Percentiles rank a stretch among this genome's conserved stretches.
Conservation (phyloP, 495 filamentous ascomycete species). For the Melanomma pulvis-pyrius region DNA sequence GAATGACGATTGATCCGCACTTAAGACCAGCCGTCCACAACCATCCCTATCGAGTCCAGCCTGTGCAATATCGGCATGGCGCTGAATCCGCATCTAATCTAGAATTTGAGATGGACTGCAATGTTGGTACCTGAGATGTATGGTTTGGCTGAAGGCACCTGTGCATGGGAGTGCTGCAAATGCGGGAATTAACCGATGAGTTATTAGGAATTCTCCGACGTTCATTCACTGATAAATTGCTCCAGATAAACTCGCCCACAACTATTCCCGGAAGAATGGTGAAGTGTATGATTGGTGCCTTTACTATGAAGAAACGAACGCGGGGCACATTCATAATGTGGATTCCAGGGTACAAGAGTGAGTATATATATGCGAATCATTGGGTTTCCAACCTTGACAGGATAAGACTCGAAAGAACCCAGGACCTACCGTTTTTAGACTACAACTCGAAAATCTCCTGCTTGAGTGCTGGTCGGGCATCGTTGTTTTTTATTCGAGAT, state of each 20-base stretch:
- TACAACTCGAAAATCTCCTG: slow-evolving; percentile 14
- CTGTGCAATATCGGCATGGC: neutral
- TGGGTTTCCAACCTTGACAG: too few relatives aligned
- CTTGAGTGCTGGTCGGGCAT: neutral
- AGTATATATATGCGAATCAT: too few relatives aligned
- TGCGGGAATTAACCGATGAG: neutral
- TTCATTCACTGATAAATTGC: neutral
- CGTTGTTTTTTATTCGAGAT: neutral
- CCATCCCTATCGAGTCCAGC: neutral
- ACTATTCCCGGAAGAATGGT: neutral
- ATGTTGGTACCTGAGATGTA: neutral
- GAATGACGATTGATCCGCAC: too few relatives aligned
- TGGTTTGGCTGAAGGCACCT: neutral
- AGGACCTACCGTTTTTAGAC: neutral
- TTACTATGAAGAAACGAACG: neutral
- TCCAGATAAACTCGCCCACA: neutral
- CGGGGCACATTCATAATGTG: neutral
- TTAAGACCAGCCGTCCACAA: neutral
- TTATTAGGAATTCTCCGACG: neutral
- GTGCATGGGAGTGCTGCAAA: neutral
- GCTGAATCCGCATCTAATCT: neutral
- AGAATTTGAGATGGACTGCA: neutral
- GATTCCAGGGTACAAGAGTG: neutral
- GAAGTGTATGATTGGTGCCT: neutral
- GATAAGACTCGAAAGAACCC: neutral